Evolutionary conservation across 1,139 yeast genomes (phyloP).

Genomic region (Tardiomyces digboiensis): DNA sequence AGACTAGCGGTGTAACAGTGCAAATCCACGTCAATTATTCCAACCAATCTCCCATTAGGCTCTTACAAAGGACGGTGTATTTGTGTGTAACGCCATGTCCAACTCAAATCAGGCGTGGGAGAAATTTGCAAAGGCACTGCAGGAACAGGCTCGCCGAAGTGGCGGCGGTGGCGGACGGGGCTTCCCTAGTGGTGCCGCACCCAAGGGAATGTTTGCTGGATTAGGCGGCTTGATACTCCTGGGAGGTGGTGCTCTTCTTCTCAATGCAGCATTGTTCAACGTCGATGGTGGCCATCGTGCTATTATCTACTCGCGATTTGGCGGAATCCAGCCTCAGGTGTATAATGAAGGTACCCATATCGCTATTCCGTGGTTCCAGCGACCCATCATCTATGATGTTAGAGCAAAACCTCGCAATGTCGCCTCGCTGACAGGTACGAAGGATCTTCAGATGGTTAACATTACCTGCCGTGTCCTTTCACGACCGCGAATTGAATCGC

Average conservation of each 20-base stretch:
- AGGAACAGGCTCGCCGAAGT: slow-evolving; percentile 49
- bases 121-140: slow-evolving; percentile 12
- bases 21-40: too few species aligned
- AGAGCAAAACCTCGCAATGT: slow-evolving; percentile 97
- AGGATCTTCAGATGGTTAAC: slow-evolving; percentile 98
- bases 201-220: slow-evolving; percentile 43
- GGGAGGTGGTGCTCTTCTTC: slow-evolving; percentile 60
- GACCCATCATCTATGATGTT: slow-evolving; percentile 88
- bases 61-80: too few species aligned
- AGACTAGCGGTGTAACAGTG: too few species aligned
- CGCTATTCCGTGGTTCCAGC: slow-evolving; percentile 90
- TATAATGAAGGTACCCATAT: slow-evolving; percentile 95
- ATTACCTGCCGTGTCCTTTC: slow-evolving; percentile 96
- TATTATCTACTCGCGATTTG: slow-evolving; percentile 78
- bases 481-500: slow-evolving; percentile 69
- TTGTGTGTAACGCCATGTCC: too few species aligned
- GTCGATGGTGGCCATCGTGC: slow-evolving; percentile 99
- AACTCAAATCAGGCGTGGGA: slow-evolving; percentile 9
- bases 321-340: slow-evolving; percentile 80
- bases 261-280: slow-evolving; percentile 76
- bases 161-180: slow-evolving; percentile 31
- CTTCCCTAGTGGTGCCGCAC: slow-evolving; percentile 28
- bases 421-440: slow-evolving; percentile 96
- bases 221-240: slow-evolving; percentile 65
- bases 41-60: too few species aligned